A percentile compares a stretch with the other conserved stretches of the same genome.
Evolutionary conservation across 768 basidiomycete species (phyloP).

Genomic region (Boletus rex-veris): DNA sequence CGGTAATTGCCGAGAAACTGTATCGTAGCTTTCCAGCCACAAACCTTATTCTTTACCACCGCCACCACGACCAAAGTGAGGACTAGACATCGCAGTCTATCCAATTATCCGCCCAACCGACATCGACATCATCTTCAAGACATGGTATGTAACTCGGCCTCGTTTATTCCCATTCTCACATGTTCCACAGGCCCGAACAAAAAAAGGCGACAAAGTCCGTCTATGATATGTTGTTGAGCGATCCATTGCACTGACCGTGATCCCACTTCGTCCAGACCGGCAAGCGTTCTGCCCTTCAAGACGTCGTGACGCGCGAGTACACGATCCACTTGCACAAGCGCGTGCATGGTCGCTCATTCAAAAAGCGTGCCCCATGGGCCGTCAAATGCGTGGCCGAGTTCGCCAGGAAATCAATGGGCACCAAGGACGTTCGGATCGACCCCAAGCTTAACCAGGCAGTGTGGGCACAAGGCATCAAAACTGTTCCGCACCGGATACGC

Average conservation of each 20-base stretch:
- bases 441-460: slow-evolving; percentile 95
- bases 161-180: slow-evolving; percentile 11
- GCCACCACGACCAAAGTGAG: slow-evolving; percentile 37
- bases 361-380: slow-evolving; percentile 96
- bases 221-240: slow-evolving; percentile 23
- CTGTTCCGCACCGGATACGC: slow-evolving; percentile 86
- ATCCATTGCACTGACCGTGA: background rate
- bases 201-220: slow-evolving; percentile 31
- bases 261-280: slow-evolving; percentile 44
- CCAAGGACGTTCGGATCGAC: slow-evolving; percentile 88
- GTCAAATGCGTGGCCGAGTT: slow-evolving; percentile 93
- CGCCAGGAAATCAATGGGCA: slow-evolving; percentile 94
- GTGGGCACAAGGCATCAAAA: slow-evolving; percentile 93
- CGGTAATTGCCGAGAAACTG: slow-evolving; percentile 39
- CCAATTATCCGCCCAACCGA: slow-evolving; percentile 43
- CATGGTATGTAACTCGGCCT: slow-evolving; percentile 49
- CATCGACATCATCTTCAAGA: slow-evolving; percentile 62
- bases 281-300: slow-evolving; percentile 96
- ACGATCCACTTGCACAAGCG: slow-evolving; percentile 97
- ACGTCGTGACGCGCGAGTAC: slow-evolving; percentile 98
- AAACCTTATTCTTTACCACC: slow-evolving; percentile 47
- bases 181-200: slow-evolving; percentile 39
- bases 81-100: background rate
- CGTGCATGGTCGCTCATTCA: slow-evolving; percentile 90
- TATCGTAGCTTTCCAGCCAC: slow-evolving; percentile 46